phyloP scores from a whole-genome alignment of 768 basidiomycete species.

The Panellus pusillus region DNA sequence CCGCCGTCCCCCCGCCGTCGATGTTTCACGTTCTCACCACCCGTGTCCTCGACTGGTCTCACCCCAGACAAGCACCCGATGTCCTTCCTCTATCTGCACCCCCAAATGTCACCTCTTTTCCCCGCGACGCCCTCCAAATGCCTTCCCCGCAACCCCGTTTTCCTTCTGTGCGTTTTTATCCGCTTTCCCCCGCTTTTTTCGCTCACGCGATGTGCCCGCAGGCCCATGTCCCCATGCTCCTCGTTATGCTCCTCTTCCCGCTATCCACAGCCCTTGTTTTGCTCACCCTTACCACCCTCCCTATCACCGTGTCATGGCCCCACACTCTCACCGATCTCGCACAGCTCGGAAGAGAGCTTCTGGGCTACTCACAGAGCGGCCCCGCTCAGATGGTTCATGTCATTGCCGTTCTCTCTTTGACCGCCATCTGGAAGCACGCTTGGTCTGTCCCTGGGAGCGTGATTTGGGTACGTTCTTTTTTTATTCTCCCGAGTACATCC shows the following conservation, averaged over 20 bases:
- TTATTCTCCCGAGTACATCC: conserved; percentile 13
- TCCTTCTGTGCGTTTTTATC: conserved; percentile 30
- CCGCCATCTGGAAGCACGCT: conserved; percentile 93
- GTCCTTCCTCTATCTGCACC: conserved; percentile 59
- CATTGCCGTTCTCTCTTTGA: conserved; percentile 76
- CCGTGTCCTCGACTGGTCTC: conserved; percentile 54
- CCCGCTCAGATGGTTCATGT: conserved; percentile 69
- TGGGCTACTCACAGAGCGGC: conserved; percentile 76
- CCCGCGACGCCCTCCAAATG: background rate
- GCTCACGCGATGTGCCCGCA: conserved; percentile 17
- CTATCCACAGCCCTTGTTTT: conserved; percentile 69
- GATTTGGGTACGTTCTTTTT: conserved; percentile 64
- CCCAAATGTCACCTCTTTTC: conserved; percentile 37
- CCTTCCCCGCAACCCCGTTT: conserved; percentile 20
- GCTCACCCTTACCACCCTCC: conserved; percentile 75
- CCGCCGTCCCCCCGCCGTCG: conserved; percentile 31
- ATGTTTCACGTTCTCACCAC: conserved; percentile 55
- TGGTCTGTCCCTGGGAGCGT: conserved; percentile 97
- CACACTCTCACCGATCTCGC: conserved; percentile 74
- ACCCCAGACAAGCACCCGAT: conserved; percentile 39
- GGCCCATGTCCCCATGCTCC: conserved; percentile 40
- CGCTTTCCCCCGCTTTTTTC: conserved; percentile 4
- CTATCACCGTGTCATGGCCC: conserved; percentile 77
- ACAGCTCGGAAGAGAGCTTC: conserved; percentile 71
- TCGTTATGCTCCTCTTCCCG: conserved; percentile 56